phyloP scores from a whole-genome alignment of 352 stramenopile genomes.

The Albugo laibachii region DNA sequence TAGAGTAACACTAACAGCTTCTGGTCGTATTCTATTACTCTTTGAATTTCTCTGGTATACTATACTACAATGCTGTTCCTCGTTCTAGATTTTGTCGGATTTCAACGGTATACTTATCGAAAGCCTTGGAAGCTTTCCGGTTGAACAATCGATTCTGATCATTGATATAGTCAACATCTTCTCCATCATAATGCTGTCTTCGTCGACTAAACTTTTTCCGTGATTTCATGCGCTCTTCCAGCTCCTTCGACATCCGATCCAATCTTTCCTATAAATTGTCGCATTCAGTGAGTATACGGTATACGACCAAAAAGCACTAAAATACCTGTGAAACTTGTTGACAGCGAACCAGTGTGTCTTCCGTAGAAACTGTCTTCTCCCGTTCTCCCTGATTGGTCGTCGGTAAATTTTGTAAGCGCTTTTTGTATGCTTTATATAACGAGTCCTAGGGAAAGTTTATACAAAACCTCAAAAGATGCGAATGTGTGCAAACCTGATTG shows the following conservation, averaged over 20 bases:
- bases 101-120: constrained; percentile 95
- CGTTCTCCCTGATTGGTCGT: constrained; percentile 10
- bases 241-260: constrained; percentile 51
- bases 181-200: constrained; percentile 62
- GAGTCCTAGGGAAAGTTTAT: constrained; percentile 19
- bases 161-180: constrained; percentile 96
- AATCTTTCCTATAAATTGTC: constrained; percentile 23
- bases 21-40: too few relatives aligned
- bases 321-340: background rate
- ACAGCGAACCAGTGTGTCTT: background rate
- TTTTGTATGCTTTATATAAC: constrained; percentile 74
- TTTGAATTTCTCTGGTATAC: background rate
- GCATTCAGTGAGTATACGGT: too few relatives aligned
- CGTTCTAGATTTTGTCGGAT: constrained; percentile 96
- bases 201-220: constrained; percentile 61
- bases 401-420: constrained; percentile 37
- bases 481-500: constrained; percentile 18
- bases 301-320: background rate
- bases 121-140: constrained; percentile 91
- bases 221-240: constrained; percentile 45
- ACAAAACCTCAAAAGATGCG: background rate
- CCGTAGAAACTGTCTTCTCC: background rate
- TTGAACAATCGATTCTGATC: constrained; percentile 96
- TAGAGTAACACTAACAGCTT: too few relatives aligned
- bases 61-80: constrained; percentile 86